Percentiles rank a stretch among this genome's conserved stretches.
phyloP scores from a whole-genome alignment of 352 stramenopile species.

The Plasmopara viticola region DNA sequence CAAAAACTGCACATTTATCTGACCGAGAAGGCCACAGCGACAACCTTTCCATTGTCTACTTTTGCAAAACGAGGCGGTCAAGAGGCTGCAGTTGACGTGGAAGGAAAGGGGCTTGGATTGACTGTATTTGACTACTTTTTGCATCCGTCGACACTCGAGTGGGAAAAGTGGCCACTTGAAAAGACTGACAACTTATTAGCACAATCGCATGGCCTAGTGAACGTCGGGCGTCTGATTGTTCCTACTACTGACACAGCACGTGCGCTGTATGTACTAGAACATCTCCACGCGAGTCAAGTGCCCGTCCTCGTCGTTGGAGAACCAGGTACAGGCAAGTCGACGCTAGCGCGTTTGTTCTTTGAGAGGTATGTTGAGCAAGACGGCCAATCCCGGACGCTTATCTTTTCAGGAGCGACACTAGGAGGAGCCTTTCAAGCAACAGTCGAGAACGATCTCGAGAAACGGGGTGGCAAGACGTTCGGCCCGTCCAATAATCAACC shows the following conservation, averaged over 20 bases:
- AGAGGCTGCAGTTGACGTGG: slow-evolving; percentile 3
- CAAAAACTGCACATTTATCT: slow-evolving; percentile 69
- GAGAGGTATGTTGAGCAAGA: slow-evolving; percentile 32
- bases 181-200: slow-evolving; percentile 23
- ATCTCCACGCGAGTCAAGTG: slow-evolving; percentile 43
- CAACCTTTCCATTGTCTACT: slow-evolving; percentile 25
- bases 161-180: slow-evolving; percentile 79
- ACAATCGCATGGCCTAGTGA: slow-evolving; percentile 27
- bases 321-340: slow-evolving; percentile 84
- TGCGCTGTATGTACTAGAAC: slow-evolving; percentile 58
- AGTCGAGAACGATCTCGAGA: slow-evolving; percentile 71
- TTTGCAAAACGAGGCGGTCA: neutral
- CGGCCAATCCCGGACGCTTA: slow-evolving; percentile 76
- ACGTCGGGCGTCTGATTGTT: slow-evolving; percentile 80
- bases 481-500: slow-evolving; percentile 61
- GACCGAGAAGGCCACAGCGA: slow-evolving; percentile 22
- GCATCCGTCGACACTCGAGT: slow-evolving; percentile 85
- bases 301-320: slow-evolving; percentile 83
- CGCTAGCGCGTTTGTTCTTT: slow-evolving; percentile 74
- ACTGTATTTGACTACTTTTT: slow-evolving; percentile 92
- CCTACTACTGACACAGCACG: slow-evolving; percentile 82
- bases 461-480: slow-evolving; percentile 75
- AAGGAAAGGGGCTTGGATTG: slow-evolving; percentile 7
- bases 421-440: slow-evolving; percentile 74
- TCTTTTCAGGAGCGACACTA: slow-evolving; percentile 81